These are phyloP conservation scores for Citeromyces hawaiiensis DNA, from an alignment of 1,139 yeast genomes.

Conservation along the genomic window DNA sequence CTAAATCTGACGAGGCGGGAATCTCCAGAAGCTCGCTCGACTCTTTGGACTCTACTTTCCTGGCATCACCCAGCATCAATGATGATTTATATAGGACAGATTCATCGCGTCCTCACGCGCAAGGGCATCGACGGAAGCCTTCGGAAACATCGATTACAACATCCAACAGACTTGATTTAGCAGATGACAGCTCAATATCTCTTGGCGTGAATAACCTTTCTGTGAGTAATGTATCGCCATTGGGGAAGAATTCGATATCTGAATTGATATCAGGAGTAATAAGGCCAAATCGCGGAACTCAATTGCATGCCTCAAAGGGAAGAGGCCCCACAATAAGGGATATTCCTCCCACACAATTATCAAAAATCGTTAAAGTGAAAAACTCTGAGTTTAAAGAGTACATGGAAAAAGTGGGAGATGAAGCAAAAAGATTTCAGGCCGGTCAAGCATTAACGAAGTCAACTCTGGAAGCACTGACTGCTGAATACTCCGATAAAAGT, in stretches of 20 bases:
- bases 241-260: constrained; percentile 71
- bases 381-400: constrained; percentile 36
- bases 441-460: constrained; percentile 34
- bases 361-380: constrained; percentile 39
- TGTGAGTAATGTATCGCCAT: constrained; percentile 31
- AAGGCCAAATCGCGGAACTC: constrained; percentile 14
- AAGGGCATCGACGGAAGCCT: neutral
- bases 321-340: constrained; percentile 67
- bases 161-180: neutral
- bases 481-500: constrained; percentile 13
- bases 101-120: neutral
- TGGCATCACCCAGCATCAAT: neutral
- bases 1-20: neutral
- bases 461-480: constrained; percentile 28
- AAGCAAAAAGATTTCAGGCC: constrained; percentile 40
- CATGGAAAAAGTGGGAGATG: constrained; percentile 30
- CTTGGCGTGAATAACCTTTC: constrained; percentile 14
- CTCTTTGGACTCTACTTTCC: neutral
- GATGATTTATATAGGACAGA: neutral
- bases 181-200: constrained; percentile 12
- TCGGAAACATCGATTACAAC: neutral
- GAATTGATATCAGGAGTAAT: constrained; percentile 57
- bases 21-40: neutral
- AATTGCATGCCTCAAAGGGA: constrained; percentile 12
- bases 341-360: constrained; percentile 71